phyloP scores from a whole-genome alignment of 805 yeast genomes.

The Starmerella stigmatis region DNA sequence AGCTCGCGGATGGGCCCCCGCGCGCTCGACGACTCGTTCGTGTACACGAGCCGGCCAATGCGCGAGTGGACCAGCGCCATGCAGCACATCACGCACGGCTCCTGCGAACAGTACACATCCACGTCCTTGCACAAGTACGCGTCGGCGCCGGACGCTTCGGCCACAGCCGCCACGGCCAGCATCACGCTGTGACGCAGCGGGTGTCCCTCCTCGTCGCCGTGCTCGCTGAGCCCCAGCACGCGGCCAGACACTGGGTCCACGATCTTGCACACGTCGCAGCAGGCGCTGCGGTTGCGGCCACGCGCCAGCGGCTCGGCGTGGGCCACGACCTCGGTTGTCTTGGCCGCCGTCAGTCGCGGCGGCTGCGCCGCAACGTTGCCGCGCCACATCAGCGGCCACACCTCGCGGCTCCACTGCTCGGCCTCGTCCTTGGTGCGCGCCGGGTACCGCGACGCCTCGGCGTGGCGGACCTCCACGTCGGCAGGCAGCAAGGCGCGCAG shows the following conservation, averaged over 20 bases:
- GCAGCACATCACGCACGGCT: conserved; percentile 92
- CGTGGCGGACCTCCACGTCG: conserved; percentile 9
- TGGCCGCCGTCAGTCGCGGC: conserved; percentile 41
- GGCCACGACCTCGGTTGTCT: conserved; percentile 31
- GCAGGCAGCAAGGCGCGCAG: conserved; percentile 24
- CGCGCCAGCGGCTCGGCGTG: conserved; percentile 30
- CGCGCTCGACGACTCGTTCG: conserved; percentile 43
- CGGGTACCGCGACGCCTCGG: conserved; percentile 46
- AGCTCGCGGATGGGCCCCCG: conserved; percentile 46
- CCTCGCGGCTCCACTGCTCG: conserved; percentile 47
- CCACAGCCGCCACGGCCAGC: conserved; percentile 56
- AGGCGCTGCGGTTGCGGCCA: conserved; percentile 29
- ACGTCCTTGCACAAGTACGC: conserved; percentile 63
- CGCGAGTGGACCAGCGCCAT: conserved; percentile 95
- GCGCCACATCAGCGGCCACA: conserved; percentile 93
- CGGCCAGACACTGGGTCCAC: conserved; percentile 45
- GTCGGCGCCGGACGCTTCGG: conserved; percentile 32
- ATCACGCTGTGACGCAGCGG: conserved; percentile 68
- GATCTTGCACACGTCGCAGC: conserved; percentile 41
- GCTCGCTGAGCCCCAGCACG: conserved; percentile 36
- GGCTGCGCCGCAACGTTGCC: conserved; percentile 56
- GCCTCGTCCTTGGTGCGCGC: conserved; percentile 65
- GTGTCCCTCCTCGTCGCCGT: conserved; percentile 29
- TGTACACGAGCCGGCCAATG: conserved; percentile 53
- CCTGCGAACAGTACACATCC: conserved; percentile 81